Evolutionary conservation across 495 filamentous ascomycete species (phyloP), one percentile per base, ranked within the genome.

Genomic region (Neurospora hispaniola): DNA sequence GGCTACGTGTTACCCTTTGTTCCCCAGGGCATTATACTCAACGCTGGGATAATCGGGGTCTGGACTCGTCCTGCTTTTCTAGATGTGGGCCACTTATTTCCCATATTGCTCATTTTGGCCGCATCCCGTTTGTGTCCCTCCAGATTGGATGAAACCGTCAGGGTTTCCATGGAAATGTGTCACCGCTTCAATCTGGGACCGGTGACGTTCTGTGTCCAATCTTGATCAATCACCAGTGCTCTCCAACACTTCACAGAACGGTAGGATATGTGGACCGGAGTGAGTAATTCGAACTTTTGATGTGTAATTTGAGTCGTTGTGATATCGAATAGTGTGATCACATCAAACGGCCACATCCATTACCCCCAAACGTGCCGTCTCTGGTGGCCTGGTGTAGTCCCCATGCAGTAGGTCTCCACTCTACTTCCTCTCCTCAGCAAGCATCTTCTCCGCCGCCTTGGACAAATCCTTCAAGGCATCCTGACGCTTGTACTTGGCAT

Each of bases 401-500:
- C 4, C 31, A 46, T 14, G 39, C 41, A 27, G 38, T 18, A 23
- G 14, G 14, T 38, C 38, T 62, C 71, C 20, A 35, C 23, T 23
- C 42, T 69, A 73, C 43, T 73, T 71, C 12, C 42, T 18, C 23
- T 74, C 69, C 73, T 76, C 71, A 69, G 74, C 73, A n/a, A 73
- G 42, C 77, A 87, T 88, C 78, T 87, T 86, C 48, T 74, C 74
- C 3, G 84, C 88, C 2, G 81, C 84, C 70, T 84, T 85, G n/a
- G 85, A 87, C n/a, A 91, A 82, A 75, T 88, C 89, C 43, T 86
- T 87, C 35, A 92, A 80, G 7, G 88, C 89, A 74, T 92, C 90
- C 38, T 86, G 88, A 73, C 90, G 89, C 85, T 92, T 92, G 86
- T 88, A 92, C 80, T 88, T 89, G 48, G 89, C 90, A 76, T 92